Evolutionary conservation across 2,329 filamentous ascomycete genomes (phyloP).

Genomic region (Myrmaecium sp.): DNA sequence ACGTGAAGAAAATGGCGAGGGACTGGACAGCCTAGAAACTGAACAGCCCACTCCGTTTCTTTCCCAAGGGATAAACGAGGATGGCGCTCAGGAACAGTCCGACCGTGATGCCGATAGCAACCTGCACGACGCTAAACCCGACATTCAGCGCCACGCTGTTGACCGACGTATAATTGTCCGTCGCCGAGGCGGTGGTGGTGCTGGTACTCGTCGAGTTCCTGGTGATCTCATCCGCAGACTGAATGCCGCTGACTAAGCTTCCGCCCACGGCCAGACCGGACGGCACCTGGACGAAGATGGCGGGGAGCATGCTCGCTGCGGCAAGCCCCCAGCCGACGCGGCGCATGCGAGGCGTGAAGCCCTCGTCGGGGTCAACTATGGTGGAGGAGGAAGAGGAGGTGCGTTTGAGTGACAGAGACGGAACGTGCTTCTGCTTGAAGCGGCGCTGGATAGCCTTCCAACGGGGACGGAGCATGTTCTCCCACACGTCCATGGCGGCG

Average conservation of each 20-base stretch:
- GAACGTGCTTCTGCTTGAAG: constrained; percentile 11
- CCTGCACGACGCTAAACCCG: constrained; percentile 30
- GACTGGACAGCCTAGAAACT: constrained; percentile 17
- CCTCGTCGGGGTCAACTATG: neutral
- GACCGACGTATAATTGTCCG: constrained; percentile 9
- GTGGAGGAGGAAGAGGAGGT: neutral
- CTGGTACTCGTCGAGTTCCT: constrained; percentile 28
- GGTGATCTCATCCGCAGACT: constrained; percentile 38
- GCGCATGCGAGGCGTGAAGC: constrained; percentile 13
- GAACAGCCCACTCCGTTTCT: constrained; percentile 28
- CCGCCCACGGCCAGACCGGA: constrained; percentile 42
- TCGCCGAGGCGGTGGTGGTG: constrained; percentile 1
- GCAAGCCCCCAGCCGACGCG: constrained; percentile 56
- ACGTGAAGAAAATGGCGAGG: too few relatives aligned
- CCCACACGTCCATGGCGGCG: constrained; percentile 36
- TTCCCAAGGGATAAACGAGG: constrained; percentile 32
- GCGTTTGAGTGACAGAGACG: constrained; percentile 4
- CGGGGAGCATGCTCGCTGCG: constrained; percentile 69
- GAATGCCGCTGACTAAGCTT: constrained; percentile 38
- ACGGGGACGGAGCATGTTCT: constrained; percentile 28
- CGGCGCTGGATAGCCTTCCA: constrained; percentile 14
- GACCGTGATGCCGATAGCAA: constrained; percentile 34
- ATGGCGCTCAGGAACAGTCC: constrained; percentile 31
- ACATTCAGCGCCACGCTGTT: constrained; percentile 31
- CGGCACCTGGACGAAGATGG: constrained; percentile 58